These are phyloP conservation scores for Pisolithus tinctorius DNA, from an alignment of 768 basidiomycete genomes.

Conservation along the genomic window DNA sequence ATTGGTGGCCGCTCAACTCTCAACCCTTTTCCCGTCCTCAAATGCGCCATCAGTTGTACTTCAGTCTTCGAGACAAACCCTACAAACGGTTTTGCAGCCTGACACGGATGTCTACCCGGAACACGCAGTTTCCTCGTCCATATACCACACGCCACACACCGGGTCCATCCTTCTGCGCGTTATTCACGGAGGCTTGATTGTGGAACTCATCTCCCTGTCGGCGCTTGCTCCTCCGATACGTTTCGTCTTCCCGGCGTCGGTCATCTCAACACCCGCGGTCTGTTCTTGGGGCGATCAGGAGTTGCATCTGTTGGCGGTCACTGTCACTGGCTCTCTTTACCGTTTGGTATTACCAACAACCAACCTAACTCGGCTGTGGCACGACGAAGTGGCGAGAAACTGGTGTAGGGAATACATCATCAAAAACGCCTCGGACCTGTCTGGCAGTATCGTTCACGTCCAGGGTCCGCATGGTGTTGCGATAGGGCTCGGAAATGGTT, in stretches of 20 bases:
- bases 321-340: slow-evolving; percentile 63
- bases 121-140: slow-evolving; percentile 63
- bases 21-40: slow-evolving; percentile 50
- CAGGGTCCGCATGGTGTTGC: slow-evolving; percentile 63
- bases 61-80: slow-evolving; percentile 52
- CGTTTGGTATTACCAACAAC: slow-evolving; percentile 61
- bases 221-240: slow-evolving; percentile 60
- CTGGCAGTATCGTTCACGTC: slow-evolving; percentile 48
- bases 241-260: slow-evolving; percentile 66
- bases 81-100: slow-evolving; percentile 39
- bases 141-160: slow-evolving; percentile 49
- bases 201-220: slow-evolving; percentile 74
- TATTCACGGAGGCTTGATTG: slow-evolving; percentile 63
- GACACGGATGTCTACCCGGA: slow-evolving; percentile 47
- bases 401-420: slow-evolving; percentile 67
- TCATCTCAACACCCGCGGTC: slow-evolving; percentile 61
- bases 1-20: slow-evolving; percentile 55
- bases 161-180: slow-evolving; percentile 70
- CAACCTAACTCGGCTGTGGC: slow-evolving; percentile 50
- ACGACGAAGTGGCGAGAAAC: slow-evolving; percentile 42
- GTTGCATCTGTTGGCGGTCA: slow-evolving; percentile 68
- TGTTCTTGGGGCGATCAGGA: slow-evolving; percentile 41
- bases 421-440: slow-evolving; percentile 40
- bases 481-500: slow-evolving; percentile 55
- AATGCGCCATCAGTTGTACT: slow-evolving; percentile 47